These are phyloP conservation scores for Starmerella etchellsii DNA, from an alignment of 805 yeast genomes.

Conservation along the genomic window DNA sequence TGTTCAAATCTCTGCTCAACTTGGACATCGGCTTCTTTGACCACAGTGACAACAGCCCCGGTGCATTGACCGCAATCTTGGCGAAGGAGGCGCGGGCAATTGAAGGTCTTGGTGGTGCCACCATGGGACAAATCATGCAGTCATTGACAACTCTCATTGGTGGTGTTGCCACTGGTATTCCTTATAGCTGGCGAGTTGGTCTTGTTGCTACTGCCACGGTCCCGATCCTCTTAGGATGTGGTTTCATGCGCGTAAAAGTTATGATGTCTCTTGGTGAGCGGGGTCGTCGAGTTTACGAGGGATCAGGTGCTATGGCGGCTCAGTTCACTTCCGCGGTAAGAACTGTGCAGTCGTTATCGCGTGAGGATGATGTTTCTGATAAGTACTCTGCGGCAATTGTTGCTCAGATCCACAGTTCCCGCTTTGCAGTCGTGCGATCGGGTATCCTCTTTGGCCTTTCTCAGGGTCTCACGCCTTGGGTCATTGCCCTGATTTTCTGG, in stretches of 20 bases:
- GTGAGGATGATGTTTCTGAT: conserved; percentile 29
- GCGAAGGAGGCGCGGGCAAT: conserved; percentile 32
- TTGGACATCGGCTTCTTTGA: conserved; percentile 31
- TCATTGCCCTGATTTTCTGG: conserved; percentile 33
- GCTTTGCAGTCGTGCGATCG: conserved; percentile 23
- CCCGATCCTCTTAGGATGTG: conserved; percentile 30
- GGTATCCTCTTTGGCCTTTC: conserved; percentile 29
- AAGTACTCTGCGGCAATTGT: conserved; percentile 24
- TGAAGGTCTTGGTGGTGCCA: conserved; percentile 32
- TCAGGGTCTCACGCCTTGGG: conserved; percentile 31
- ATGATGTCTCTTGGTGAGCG: conserved; percentile 27
- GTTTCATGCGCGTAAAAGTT: conserved; percentile 29
- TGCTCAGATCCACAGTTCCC: conserved; percentile 25
- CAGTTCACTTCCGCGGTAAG: conserved; percentile 31
- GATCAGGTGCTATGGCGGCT: conserved; percentile 31
- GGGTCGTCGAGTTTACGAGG: conserved; percentile 29
- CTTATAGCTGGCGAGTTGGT: conserved; percentile 31
- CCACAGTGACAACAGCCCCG: conserved; percentile 28
- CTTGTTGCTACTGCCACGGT: conserved; percentile 31
- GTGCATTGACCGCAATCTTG: conserved; percentile 29
- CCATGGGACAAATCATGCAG: conserved; percentile 30
- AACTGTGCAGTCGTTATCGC: conserved; percentile 32
- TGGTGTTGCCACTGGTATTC: conserved; percentile 31
- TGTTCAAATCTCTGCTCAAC: conserved; percentile 27
- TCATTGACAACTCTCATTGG: conserved; percentile 29